Conservation (phyloP, 495 filamentous ascomycete species). For the Penicillium desertorum region DNA sequence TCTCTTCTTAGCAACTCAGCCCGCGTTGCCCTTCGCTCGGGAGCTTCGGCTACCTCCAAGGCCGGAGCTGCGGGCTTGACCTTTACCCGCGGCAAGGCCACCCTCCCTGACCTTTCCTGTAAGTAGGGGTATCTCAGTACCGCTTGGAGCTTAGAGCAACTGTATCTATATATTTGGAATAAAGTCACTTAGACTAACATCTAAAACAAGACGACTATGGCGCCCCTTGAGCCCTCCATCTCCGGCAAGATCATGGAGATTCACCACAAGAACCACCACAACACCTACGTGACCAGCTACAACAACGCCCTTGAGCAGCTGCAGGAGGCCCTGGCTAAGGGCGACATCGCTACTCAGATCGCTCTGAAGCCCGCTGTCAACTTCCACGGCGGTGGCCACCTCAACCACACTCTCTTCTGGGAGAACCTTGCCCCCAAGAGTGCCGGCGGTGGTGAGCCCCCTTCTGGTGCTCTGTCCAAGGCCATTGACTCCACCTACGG, state of each 20-base stretch:
- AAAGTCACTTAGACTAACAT: conserved; percentile 10
- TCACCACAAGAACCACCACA: conserved; percentile 69
- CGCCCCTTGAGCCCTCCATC: conserved; percentile 88
- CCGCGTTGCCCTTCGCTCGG: conserved; percentile 56
- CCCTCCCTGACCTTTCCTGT: conserved; percentile 93
- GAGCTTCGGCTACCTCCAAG: conserved; percentile 49
- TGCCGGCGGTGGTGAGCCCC: conserved; percentile 72
- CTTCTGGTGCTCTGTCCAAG: conserved; percentile 59
- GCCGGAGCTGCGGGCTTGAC: conserved; percentile 64
- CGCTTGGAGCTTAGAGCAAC: neutral
- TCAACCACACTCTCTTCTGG: conserved; percentile 94
- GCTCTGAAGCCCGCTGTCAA: conserved; percentile 84
- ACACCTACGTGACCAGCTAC: conserved; percentile 68
- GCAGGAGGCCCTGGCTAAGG: conserved; percentile 50
- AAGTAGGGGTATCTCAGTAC: conserved; percentile 33
- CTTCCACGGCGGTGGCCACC: conserved; percentile 94
- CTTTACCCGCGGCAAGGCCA: conserved; percentile 84
- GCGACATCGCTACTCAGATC: conserved; percentile 66
- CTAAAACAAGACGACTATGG: conserved; percentile 69
- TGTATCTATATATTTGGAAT: neutral
- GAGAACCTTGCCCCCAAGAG: conserved; percentile 80
- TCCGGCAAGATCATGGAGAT: conserved; percentile 98
- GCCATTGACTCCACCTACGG: conserved; percentile 80
- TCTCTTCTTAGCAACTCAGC: conserved; percentile 53
- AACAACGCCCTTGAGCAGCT: conserved; percentile 61